Evolutionary conservation across 1,284 basidiomycete species (phyloP), one percentile per base, ranked within the genome.

Genomic region (Leccinum subatratum): DNA sequence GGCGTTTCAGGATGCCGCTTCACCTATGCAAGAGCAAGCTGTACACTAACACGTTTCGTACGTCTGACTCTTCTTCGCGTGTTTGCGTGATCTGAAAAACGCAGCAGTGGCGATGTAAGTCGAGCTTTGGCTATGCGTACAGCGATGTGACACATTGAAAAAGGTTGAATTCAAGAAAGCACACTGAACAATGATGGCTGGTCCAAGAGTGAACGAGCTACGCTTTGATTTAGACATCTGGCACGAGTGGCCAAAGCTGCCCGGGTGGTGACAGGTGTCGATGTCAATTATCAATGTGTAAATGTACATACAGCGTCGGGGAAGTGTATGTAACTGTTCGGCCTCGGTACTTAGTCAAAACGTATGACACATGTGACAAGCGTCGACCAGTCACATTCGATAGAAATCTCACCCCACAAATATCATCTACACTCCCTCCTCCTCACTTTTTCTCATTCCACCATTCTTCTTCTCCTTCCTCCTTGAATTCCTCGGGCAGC

Each of bases 1-100:
- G 25, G 4, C 54, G 58, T 54, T 59, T 39, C 54, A 68, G 69
- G 66, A 20, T 66, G 37, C 32, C 64, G 2, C 37, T 70, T 42
- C 45, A 66, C 63, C 54, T 70, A 39, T 68, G 63, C 61, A 68
- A 70, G 60, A 70, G 61, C n/a, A 70, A 63, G 64, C 16, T 64
- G 25, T 54, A 61, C 62, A 60, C 57, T 32, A 67, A 60, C 65
- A 70, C 69, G 57, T 63, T 62, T 28, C 61, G 57, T 67, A 28
- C 28, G 64, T 62, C 51, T n/a, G 69, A 22, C 30, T 22, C 22
- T 59, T 32, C 22, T 25, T 8, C 12, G 3, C 45, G 7, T 60
- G 6, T 39, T 54, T 22, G 37, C 18, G 25, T 66, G 45, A 28
- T 12, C 66, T 67, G 62, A 68, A 25, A 11, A 25, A 3, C 18